These are phyloP conservation scores for Cadophora luteo-olivacea DNA, from an alignment of 2,329 filamentous ascomycete genomes.

Conservation along the genomic window DNA sequence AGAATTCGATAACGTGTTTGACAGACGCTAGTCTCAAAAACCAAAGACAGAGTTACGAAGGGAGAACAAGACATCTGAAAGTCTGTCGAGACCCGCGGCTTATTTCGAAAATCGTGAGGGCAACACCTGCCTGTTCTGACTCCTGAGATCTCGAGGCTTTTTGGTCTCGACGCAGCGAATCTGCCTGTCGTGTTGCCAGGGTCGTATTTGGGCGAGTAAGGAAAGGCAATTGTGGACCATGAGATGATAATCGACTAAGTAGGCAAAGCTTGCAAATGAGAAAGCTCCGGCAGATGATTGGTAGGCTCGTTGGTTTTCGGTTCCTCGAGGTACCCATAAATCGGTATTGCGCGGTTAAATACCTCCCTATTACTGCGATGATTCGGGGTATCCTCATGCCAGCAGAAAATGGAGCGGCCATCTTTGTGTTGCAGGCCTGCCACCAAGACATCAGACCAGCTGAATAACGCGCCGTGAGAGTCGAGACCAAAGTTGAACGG, in stretches of 20 bases:
- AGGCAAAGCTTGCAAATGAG: not conserved
- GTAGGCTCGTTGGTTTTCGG: not conserved
- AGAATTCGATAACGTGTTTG: not conserved
- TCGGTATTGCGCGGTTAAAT: conserved; percentile 3
- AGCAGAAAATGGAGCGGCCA: not conserved
- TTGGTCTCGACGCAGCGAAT: not conserved
- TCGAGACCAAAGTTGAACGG: not conserved
- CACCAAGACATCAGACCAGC: not conserved
- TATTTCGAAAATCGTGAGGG: not conserved
- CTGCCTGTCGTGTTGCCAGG: not conserved
- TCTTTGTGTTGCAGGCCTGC: not conserved
- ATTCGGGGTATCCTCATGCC: not conserved
- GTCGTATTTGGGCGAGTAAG: conserved; percentile 6
- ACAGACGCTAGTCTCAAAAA: not conserved
- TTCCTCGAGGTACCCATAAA: not conserved
- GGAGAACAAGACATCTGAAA: not conserved
- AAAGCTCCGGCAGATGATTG: not conserved
- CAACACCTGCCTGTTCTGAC: not conserved
- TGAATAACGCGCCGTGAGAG: not conserved
- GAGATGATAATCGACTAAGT: not conserved
- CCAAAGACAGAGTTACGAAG: not conserved
- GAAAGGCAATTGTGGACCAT: not conserved
- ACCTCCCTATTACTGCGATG: not conserved
- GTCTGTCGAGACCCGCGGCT: not conserved
- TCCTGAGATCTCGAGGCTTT: not conserved